phyloP scores from a whole-genome alignment of 1,139 yeast species.

The Magnusiomyces magnusii region DNA sequence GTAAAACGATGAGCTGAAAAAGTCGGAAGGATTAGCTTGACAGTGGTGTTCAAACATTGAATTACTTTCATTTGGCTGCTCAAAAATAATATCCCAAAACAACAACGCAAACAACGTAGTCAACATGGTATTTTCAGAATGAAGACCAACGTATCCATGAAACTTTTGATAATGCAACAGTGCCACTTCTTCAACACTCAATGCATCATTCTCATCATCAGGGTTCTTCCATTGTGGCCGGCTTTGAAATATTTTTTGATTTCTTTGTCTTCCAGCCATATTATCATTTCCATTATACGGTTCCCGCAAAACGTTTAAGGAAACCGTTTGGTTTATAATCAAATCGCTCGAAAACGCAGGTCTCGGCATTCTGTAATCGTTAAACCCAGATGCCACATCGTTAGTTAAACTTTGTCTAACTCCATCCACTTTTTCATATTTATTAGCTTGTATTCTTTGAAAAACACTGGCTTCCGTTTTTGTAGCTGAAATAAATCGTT shows the following conservation, averaged over 20 bases:
- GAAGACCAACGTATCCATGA: slow-evolving; percentile 33
- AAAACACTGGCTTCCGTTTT: neutral
- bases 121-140: slow-evolving; percentile 33
- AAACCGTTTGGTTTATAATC: neutral
- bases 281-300: too few species aligned
- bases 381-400: too few species aligned
- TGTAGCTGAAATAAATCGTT: neutral
- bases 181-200: slow-evolving; percentile 32
- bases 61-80: too few species aligned
- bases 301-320: too few species aligned
- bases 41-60: slow-evolving; percentile 31
- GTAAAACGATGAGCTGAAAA: slow-evolving; percentile 24
- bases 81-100: slow-evolving; percentile 30
- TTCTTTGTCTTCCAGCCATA: neutral
- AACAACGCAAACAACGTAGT: slow-evolving; percentile 29
- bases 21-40: slow-evolving; percentile 32
- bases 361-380: neutral
- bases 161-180: slow-evolving; percentile 26
- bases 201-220: slow-evolving; percentile 7
- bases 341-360: neutral
- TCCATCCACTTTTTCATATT: too few species aligned
- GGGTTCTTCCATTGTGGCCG: slow-evolving; percentile 13
- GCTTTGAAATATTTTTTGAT: neutral
- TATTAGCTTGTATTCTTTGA: neutral
- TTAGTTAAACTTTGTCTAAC: too few species aligned